Base-by-base conservation (phyloP, 805 yeast species). In the Hanseniaspora opuntiae region DNA sequence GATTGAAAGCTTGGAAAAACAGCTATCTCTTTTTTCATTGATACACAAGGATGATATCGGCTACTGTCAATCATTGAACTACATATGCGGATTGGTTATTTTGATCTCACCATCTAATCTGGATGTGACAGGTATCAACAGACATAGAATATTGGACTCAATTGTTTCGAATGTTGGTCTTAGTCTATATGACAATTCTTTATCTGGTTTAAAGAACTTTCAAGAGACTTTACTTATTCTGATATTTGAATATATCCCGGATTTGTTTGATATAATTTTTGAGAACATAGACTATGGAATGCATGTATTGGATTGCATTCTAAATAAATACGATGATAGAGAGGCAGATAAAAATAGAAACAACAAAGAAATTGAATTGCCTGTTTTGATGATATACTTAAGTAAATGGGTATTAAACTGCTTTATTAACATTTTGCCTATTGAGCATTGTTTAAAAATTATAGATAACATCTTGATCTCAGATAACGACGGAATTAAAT, bases 331-430 rank as follows among this genome's bases (percentile, higher is more conserved):
- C 19, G 47, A 49, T 14, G 36, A 20, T 4, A 40, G 14, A 22
- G 39, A 32, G 14, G 2, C 14, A 14, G 38, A 19, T 20, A 30
- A 39, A 11, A 3, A 3, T 25, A 14, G 44, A 39, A 8, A 11
- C 12, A 37, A 44, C 32, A 19, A 17, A 4, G 19, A 30, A 2
- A 1, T 50, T n/a, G 53, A 50, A 12, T 3, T 50, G 20, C 53
- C 53, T 9, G 53, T 50, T 9, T 36, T 50, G 37, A 50, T 50
- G 53, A 50, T 50, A 11, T 50, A 50, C 25, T 42, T 50, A 17
- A 50, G 96, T 0, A 81, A 95, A 53, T 93, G 98, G 98, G 93
- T 93, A 63, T 90, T 93, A 97, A 85, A 96, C 61, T 77, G 86
- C n/a, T 93, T 85, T 67, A 87, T 93, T 36, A 96, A 95, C 0